Evolutionary conservation across 306 rosid species (phyloP), one percentile per base, ranked within the genome.

Genomic region (Alnus glutinosa): DNA sequence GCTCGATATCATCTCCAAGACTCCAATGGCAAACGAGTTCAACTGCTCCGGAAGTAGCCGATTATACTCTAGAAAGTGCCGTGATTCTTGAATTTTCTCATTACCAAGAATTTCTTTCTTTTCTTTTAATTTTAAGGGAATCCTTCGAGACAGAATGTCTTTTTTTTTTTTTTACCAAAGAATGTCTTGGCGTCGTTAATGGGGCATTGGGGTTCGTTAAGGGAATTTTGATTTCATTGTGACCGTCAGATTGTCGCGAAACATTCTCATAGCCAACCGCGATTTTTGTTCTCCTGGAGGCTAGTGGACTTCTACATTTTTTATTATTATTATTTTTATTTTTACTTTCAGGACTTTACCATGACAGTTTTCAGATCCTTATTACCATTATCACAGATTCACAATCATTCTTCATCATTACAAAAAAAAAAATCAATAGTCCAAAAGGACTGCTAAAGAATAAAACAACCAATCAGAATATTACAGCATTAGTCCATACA

Each of bases 121-220:
- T 2, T 2, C 23, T 58, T 7, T 9, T 59, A 3, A 23, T 42
- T 42, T 42, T 3, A 46, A 59, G 32, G 57, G 47, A 42, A 14
- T 47, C 15, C 58, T 23, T 75, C 59, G 23, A 46, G 70, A 48
- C 44, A 59, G 71, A 75, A 75, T 75, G 78, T n/a, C n/a, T n/a
- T n/a, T n/a, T n/a, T n/a, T n/a, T n/a, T n/a, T n/a, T n/a, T n/a
- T n/a, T n/a, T n/a, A n/a, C n/a, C n/a, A n/a, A n/a, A n/a, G n/a
- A n/a, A n/a, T n/a, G n/a, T n/a, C n/a, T n/a, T n/a, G n/a, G n/a
- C n/a, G n/a, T n/a, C n/a, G n/a, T n/a, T n/a, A n/a, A n/a, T n/a
- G n/a, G n/a, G n/a, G n/a, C n/a, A 23, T 23, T 23, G 46, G 46
- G 46, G 46, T 42, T 42, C 7, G 46, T 5, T 5, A 42, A 1